Evolutionary conservation across 495 filamentous ascomycete genomes (phyloP), one percentile per base, ranked within the genome.

Genomic region (Aspergillus panamensis): DNA sequence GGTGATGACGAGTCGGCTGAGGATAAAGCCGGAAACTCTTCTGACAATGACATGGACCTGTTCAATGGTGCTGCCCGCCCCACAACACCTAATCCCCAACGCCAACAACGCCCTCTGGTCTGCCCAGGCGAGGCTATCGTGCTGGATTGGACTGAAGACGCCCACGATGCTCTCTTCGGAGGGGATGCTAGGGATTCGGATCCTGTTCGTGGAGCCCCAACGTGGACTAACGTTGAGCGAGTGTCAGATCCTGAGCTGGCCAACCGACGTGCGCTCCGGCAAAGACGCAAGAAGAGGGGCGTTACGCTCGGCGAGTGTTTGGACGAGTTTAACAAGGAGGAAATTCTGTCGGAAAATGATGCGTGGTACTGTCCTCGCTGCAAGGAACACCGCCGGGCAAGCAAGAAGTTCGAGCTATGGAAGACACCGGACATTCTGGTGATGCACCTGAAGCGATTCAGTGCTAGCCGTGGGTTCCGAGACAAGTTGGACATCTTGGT

Each of bases 361-460:
- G 91, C 90, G 30, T 98, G 94, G 94, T 97, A 90, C 65, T 98
- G 94, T 62, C 92, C 90, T 55, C 83, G 90, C 44, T 98, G 94
- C 80, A 97, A 97, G 66, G 89, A 95, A 60, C 87, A 95, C 64
- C 85, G 89, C 9, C 84, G 90, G 21, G 94, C 95, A 17, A 91
- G 83, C 74, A 98, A 97, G 81, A 95, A 92, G 64, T 91, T 98
- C 31, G 91, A 97, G 67, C 80, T 98, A 3, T 98, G 94, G 94
- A 96, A 91, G 68, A 85, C 87, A 3, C 94, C 94, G 8, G 94
- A 98, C 69, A 93, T 97, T 52, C 79, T 98, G 13, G 86, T 97
- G 51, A 84, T 97, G 54, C 94, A 99, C 66, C 80, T 98, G 6
- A 98, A 98, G 79, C 83, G 94, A 16, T 98, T 98, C 66, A 93